Base-by-base conservation (phyloP, 2,329 filamentous ascomycete genomes). In the Drechmeria coniospora region DNA sequence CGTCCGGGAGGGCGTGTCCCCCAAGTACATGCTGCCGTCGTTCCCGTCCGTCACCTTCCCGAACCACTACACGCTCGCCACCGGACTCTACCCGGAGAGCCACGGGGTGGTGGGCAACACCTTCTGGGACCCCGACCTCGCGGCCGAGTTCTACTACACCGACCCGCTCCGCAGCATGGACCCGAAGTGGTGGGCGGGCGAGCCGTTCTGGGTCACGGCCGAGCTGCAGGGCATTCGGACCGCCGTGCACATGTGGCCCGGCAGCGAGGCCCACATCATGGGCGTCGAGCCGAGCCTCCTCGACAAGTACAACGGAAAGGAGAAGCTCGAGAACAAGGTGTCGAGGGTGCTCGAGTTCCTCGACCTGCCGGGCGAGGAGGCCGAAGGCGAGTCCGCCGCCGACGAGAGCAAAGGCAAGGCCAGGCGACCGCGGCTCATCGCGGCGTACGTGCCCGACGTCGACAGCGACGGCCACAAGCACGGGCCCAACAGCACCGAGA, bases 211-310 rank as follows among this genome's bases (percentile, higher is more conserved):
- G 90, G 77, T 79, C 15, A 92, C 87, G 1, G 87, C 87, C 5
- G 90, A 95, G 57, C 71, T 69, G 32, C 78, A 83, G 40, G 79
- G 79, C 5, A 62, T 92, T 18, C 69, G 71, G 31, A 74, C 76
- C 17, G 90, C 83, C 1, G 74, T 98, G 15, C 90, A 98, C 50
- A 98, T 98, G 90, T 98, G 90, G 90, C 90, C 90, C 2, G 90
- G 90, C 2, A 92, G 81, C 23, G 90, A 98, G 55, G 86, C 86
- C 5, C 76, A 83, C 48, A 79, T 92, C 34, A 63, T 72, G 9
- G 61, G 65, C n/a, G 60, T 75, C 12, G 74, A 86, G 36, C 82
- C 86, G 3, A 75, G 72, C 8, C 82, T 82, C 43, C 51, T 95
- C 26, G 90, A 95, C 56, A 77, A 74, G 42, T 98, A 70, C 56